Evolutionary conservation across 140 eudicot genomes (phyloP).

Genomic region (Ambrosia hybrid): DNA sequence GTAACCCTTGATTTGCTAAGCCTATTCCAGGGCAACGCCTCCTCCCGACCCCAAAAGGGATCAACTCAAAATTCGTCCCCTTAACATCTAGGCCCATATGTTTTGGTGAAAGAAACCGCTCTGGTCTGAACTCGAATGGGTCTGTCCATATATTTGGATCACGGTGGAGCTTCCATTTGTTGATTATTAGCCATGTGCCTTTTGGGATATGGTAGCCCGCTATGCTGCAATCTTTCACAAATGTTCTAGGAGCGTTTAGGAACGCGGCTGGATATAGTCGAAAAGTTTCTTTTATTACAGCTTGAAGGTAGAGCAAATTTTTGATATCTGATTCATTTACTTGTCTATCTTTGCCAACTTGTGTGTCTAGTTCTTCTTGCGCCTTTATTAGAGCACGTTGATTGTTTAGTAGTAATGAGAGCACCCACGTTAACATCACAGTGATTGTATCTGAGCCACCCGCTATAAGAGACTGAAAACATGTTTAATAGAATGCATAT

Average conservation of each 20-base stretch:
- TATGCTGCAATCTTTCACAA: background rate
- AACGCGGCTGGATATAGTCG: background rate
- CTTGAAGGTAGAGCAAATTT: background rate
- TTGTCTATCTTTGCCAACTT: background rate
- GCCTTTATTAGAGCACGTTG: background rate
- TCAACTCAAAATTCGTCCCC: slow-evolving; percentile 27
- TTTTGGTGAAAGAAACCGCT: slow-evolving; percentile 24
- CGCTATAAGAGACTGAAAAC: slow-evolving; percentile 15
- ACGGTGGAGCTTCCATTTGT: background rate
- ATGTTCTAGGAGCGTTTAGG: background rate
- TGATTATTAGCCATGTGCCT: background rate
- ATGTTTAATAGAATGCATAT: background rate
- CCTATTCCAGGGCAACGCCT: slow-evolving; percentile 32
- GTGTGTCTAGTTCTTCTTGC: background rate
- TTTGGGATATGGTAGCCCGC: background rate
- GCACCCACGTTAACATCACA: background rate
- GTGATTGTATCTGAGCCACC: background rate
- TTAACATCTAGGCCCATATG: slow-evolving; percentile 31
- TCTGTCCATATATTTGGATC: background rate
- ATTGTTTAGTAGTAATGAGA: background rate
- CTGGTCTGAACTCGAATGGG: background rate
- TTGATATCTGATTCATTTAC: background rate
- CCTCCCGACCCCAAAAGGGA: slow-evolving; percentile 38
- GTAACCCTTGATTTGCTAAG: slow-evolving; percentile 23
- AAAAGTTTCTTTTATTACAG: background rate